Conservation (phyloP, 1,284 basidiomycete genomes). For the Naganishia sp. region DNA sequence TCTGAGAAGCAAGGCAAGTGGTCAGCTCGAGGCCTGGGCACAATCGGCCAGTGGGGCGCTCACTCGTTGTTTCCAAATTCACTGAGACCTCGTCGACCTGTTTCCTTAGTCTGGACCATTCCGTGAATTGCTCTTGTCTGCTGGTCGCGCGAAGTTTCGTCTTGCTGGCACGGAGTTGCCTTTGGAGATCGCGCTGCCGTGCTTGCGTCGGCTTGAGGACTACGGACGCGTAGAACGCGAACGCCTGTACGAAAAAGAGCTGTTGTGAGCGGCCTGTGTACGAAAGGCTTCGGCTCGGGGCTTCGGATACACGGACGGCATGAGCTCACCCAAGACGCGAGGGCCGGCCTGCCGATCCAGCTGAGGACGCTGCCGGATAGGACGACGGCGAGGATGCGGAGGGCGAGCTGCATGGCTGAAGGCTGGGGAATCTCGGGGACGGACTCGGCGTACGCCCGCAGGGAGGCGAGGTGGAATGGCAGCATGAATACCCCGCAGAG, state of each 20-base stretch:
- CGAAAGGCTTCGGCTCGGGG: too few species aligned
- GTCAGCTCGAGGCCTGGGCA: not conserved
- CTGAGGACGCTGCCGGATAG: conserved; percentile 76
- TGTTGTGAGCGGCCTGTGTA: not conserved
- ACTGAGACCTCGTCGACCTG: conserved; percentile 89
- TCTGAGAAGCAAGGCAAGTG: conserved; percentile 59
- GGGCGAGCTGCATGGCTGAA: conserved; percentile 59
- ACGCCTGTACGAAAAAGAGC: conserved; percentile 30
- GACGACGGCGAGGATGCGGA: conserved; percentile 77
- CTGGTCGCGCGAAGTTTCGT: conserved; percentile 84
- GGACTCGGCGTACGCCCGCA: too few species aligned
- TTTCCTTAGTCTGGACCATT: conserved; percentile 92
- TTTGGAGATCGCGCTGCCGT: conserved; percentile 61
- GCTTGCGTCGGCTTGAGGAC: conserved; percentile 12
- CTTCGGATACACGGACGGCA: conserved; percentile 12
- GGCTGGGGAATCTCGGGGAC: too few species aligned
- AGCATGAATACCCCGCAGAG: too few species aligned
- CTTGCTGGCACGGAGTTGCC: conserved; percentile 74
- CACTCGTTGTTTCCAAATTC: conserved; percentile 90
- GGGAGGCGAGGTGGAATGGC: too few species aligned
- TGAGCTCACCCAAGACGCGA: conserved; percentile 70
- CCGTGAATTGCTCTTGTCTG: conserved; percentile 96
- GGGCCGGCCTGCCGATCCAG: conserved; percentile 81
- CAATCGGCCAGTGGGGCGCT: conserved; percentile 49
- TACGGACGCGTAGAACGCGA: conserved; percentile 31